Conservation (phyloP, 1,284 basidiomycete species). For the Malassezia nana region DNA sequence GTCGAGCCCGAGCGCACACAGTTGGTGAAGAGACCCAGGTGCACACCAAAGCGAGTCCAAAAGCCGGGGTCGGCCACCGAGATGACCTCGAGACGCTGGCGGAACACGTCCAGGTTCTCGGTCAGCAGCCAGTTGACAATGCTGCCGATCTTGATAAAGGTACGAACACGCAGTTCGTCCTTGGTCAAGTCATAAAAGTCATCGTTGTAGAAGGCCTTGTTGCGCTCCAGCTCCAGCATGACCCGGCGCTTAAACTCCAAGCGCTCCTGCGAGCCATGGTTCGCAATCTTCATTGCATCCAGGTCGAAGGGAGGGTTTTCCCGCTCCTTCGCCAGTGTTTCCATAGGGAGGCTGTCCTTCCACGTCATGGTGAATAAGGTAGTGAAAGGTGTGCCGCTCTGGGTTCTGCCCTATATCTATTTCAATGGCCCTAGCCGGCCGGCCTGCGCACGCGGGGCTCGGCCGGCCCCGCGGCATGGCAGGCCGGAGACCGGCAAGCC, state of each 20-base stretch:
- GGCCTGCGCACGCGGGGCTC: not conserved
- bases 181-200: slow-evolving; percentile 56
- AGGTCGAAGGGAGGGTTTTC: slow-evolving; percentile 53
- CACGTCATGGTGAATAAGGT: slow-evolving; percentile 20
- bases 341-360: slow-evolving; percentile 36
- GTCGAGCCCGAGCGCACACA: slow-evolving; percentile 39
- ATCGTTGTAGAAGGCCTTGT: slow-evolving; percentile 53
- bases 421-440: not conserved
- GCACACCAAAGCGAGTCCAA: slow-evolving; percentile 55
- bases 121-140: slow-evolving; percentile 42
- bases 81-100: slow-evolving; percentile 53
- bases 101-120: slow-evolving; percentile 50
- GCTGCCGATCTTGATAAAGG: slow-evolving; percentile 27
- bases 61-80: slow-evolving; percentile 52
- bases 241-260: slow-evolving; percentile 44
- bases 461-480: not conserved
- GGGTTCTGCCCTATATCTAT: slow-evolving; percentile 6
- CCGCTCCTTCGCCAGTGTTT: slow-evolving; percentile 50
- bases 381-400: not conserved
- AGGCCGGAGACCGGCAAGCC: not conserved
- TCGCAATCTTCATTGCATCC: slow-evolving; percentile 49
- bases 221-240: slow-evolving; percentile 53
- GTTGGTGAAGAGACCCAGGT: slow-evolving; percentile 55
- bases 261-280: slow-evolving; percentile 48
- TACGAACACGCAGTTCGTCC: slow-evolving; percentile 51